Evolutionary conservation across 306 rosid species (phyloP), one percentile per base, ranked within the genome.

Genomic region (Myrica gale): DNA sequence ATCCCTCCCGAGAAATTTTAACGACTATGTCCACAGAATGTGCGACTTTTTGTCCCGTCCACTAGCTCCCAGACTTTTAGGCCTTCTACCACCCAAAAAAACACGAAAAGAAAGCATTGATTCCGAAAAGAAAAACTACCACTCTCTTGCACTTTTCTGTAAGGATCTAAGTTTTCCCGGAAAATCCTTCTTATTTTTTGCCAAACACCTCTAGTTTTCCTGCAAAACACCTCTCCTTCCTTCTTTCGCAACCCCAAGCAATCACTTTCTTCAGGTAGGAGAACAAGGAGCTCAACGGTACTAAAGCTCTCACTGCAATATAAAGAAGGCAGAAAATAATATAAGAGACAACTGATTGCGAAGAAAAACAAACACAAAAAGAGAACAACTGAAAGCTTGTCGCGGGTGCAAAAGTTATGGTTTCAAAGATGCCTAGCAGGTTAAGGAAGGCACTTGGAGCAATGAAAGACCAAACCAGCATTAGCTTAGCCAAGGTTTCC

Each of bases 381-480:
- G 15, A 19, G 63, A 3, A 1, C 1, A 20, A 7, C 8, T 19
- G 9, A 6, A 46, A 10, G 50, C 63, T 56, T 7, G 63, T 20
- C 32, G 67, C 12, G 17, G 51, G 66, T 47, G 12, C 16, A 19
- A 21, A 47, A 20, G 77, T 32, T 62, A 65, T 57, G 44, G 43
- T 61, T 65, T 71, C 39, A 67, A 78, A 71, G 56, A 94, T 92
- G 97, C 96, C 97, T 50, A 92, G 97, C 93, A 92, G 85, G 84
- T 80, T 95, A 8, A 84, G 94, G 69, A 92, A 88, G 81, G 98
- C 97, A 10, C 73, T 92, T 69, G 97, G 97, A 17, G 97, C 93
- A 53, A 97, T 95, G 55, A 95, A 95, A 71, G 99, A 95, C 78
- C 97, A 95, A 53, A 95, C 97, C 15, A 95, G 98, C 90, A 85